Evolutionary conservation across 257 asterid species (phyloP).

Genomic region (Vinca minor): DNA sequence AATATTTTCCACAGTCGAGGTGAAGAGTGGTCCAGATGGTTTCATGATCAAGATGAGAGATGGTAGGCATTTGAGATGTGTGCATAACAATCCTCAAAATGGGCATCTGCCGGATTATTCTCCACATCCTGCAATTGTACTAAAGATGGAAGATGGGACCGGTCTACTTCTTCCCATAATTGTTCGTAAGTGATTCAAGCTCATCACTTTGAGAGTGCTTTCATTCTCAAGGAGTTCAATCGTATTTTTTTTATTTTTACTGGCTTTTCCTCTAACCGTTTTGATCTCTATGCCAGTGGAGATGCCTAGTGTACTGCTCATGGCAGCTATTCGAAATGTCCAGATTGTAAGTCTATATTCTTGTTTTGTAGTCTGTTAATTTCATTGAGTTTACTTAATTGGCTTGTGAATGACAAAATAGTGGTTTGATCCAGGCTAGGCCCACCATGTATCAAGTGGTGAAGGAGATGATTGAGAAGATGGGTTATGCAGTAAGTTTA

Average conservation of each 20-base stretch:
- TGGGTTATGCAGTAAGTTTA: slow-evolving; percentile 79
- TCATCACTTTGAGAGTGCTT: not conserved
- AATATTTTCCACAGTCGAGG: slow-evolving; percentile 52
- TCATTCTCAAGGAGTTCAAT: not conserved
- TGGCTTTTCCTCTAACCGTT: slow-evolving; percentile 5
- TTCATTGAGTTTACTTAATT: not conserved
- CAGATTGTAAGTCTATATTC: slow-evolving; percentile 55
- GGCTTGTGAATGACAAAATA: slow-evolving; percentile 10
- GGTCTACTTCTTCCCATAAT: slow-evolving; percentile 90
- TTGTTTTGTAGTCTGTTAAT: slow-evolving; percentile 9
- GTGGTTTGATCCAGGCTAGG: slow-evolving; percentile 52
- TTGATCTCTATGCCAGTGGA: slow-evolving; percentile 60
- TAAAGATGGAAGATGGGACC: slow-evolving; percentile 95
- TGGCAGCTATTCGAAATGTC: slow-evolving; percentile 95
- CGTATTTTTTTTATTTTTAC: not conserved
- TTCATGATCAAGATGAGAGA: slow-evolving; percentile 97
- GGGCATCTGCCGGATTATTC: slow-evolving; percentile 73
- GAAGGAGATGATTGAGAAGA: slow-evolving; percentile 87
- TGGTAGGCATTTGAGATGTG: slow-evolving; percentile 70
- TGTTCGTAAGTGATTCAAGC: slow-evolving; percentile 49
- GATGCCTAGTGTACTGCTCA: slow-evolving; percentile 92
- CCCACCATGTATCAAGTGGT: slow-evolving; percentile 94
- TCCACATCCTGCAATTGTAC: slow-evolving; percentile 93
- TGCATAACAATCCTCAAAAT: slow-evolving; percentile 71
- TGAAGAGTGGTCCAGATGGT: slow-evolving; percentile 89